Evolutionary conservation across 164 flowering plant species (phyloP).

Genomic region (Akebia trifoliata): DNA sequence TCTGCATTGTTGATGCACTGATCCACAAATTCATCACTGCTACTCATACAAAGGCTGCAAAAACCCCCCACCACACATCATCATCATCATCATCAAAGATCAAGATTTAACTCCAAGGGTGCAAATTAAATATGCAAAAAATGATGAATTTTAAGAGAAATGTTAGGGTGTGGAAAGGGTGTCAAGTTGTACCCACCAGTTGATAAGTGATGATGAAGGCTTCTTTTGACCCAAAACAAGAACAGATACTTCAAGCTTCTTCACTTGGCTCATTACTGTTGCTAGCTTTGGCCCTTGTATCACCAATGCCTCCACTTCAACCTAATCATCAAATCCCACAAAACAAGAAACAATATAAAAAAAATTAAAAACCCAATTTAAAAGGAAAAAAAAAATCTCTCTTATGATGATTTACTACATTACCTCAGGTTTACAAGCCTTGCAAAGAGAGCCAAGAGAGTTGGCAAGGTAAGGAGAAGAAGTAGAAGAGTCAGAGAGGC

Average conservation of each 20-base stretch:
- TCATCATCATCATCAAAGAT: too few species aligned
- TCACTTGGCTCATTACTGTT: slow-evolving; percentile 85
- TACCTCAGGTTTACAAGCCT: slow-evolving; percentile 84
- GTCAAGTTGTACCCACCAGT: slow-evolving; percentile 39
- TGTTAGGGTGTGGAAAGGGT: background rate
- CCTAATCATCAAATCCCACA: slow-evolving; percentile 32
- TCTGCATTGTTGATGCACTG: slow-evolving; percentile 71
- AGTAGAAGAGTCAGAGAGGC: background rate
- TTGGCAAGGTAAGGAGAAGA: slow-evolving; percentile 47
- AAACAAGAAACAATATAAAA: background rate
- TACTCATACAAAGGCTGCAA: slow-evolving; percentile 50
- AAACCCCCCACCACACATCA: background rate
- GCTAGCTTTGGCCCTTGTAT: slow-evolving; percentile 77
- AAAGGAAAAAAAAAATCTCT: background rate
- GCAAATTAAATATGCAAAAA: background rate
- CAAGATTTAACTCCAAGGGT: background rate
- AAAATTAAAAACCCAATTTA: background rate
- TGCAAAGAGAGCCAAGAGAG: slow-evolving; percentile 81
- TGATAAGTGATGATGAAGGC: slow-evolving; percentile 49
- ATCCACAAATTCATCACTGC: slow-evolving; percentile 67
- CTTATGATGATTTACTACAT: background rate
- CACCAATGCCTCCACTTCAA: slow-evolving; percentile 78
- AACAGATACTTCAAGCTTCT: slow-evolving; percentile 86
- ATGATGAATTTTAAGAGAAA: too few species aligned
- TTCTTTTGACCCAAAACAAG: slow-evolving; percentile 77